A percentile compares a stretch with the other conserved stretches of the same genome.
phyloP scores from a whole-genome alignment of 179 eudicot species.

The Beta corolliflora region DNA sequence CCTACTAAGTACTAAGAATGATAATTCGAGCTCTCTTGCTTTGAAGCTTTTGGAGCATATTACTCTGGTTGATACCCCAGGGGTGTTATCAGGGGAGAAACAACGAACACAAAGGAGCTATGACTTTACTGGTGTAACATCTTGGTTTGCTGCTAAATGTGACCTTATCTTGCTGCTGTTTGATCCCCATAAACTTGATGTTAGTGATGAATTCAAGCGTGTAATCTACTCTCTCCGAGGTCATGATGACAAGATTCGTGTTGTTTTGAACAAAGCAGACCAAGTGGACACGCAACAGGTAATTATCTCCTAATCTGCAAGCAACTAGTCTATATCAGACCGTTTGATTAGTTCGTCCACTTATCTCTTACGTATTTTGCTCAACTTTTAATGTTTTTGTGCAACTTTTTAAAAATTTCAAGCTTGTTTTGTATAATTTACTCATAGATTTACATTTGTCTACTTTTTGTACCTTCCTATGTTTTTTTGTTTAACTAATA shows the following conservation, averaged over 20 bases:
- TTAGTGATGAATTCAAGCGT: conserved; percentile 92
- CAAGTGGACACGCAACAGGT: conserved; percentile 92
- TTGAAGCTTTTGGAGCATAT: conserved; percentile 74
- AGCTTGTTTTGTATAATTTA: too few relatives aligned
- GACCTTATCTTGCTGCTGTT: conserved; percentile 83
- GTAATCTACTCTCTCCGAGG: conserved; percentile 85
- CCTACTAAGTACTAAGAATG: not conserved
- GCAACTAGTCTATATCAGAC: too few relatives aligned
- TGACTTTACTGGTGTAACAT: conserved; percentile 86
- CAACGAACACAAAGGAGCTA: conserved; percentile 88
- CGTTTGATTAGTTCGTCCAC: too few relatives aligned
- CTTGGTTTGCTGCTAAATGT: conserved; percentile 97
- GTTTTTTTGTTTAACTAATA: too few relatives aligned
- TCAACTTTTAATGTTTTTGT: too few relatives aligned
- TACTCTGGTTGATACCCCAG: conserved; percentile 91
- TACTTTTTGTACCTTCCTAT: too few relatives aligned
- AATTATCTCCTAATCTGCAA: not conserved
- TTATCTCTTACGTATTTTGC: too few relatives aligned
- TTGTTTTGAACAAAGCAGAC: conserved; percentile 88
- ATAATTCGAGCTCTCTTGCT: not conserved
- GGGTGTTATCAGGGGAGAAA: conserved; percentile 91
- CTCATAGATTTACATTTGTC: too few relatives aligned
- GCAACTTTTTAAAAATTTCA: too few relatives aligned
- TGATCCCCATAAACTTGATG: conserved; percentile 95
- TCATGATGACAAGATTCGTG: conserved; percentile 90